A percentile compares a stretch with the other conserved stretches of the same genome.
Evolutionary conservation across 192 early-diverging fungal genomes (phyloP).

Genomic region (Pilobolus umbonatus): DNA sequence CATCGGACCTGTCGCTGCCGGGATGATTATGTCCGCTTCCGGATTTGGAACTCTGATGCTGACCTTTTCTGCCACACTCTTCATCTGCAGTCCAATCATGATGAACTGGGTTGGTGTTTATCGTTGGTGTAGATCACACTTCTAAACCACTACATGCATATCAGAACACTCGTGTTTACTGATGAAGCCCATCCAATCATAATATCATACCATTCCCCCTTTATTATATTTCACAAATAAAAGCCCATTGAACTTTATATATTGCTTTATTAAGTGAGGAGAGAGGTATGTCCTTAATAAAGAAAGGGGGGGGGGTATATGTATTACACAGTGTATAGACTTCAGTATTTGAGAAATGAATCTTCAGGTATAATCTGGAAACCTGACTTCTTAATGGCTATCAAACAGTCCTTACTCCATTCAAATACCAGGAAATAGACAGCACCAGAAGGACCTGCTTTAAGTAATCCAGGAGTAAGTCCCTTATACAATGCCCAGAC

Average conservation of each 20-base stretch:
- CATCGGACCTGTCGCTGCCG: conserved; percentile 62
- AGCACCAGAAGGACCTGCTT: conserved; percentile 79
- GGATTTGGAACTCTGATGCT: conserved; percentile 24
- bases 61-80: conserved; percentile 2
- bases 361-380: conserved; percentile 2
- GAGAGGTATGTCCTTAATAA: too few relatives aligned
- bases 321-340: too few relatives aligned
- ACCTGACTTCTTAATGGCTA: conserved; percentile 5
- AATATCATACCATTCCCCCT: too few relatives aligned
- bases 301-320: too few relatives aligned
- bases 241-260: too few relatives aligned
- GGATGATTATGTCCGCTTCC: conserved; percentile 25
- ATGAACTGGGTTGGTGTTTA: conserved; percentile 16
- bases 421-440: conserved; percentile 82
- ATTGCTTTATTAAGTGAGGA: too few relatives aligned
- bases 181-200: too few relatives aligned
- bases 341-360: too few relatives aligned
- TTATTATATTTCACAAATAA: too few relatives aligned
- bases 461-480: conserved; percentile 75
- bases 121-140: too few relatives aligned
- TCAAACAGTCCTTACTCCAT: conserved; percentile 46
- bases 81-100: conserved; percentile 28
- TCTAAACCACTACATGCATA: too few relatives aligned
- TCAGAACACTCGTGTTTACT: too few relatives aligned
- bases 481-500: conserved; percentile 82